Percentiles rank a stretch among this genome's conserved stretches.
Evolutionary conservation across 192 early-diverging fungal species (phyloP).

Genomic region (Cladochytrium replicatum): DNA sequence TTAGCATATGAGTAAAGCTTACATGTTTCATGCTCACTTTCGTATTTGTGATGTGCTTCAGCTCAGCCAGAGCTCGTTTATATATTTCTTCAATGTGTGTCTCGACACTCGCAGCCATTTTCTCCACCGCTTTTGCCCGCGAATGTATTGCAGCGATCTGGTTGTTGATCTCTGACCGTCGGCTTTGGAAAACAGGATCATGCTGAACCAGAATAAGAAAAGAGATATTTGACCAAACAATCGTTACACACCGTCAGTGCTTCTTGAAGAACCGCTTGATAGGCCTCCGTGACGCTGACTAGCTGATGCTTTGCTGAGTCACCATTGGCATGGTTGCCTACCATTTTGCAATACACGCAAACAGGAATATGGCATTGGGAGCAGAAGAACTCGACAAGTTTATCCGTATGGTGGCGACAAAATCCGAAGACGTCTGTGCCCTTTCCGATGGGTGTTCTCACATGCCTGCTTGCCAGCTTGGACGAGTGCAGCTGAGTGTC

Average conservation of each 20-base stretch:
- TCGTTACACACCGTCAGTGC: slow-evolving; percentile 27
- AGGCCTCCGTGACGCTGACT: slow-evolving; percentile 44
- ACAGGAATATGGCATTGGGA: slow-evolving; percentile 53
- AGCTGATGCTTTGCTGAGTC: slow-evolving; percentile 49
- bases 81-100: slow-evolving; percentile 45
- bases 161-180: slow-evolving; percentile 39
- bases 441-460: slow-evolving; percentile 42
- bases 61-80: slow-evolving; percentile 33
- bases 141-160: slow-evolving; percentile 40
- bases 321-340: slow-evolving; percentile 47
- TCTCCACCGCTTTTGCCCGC: slow-evolving; percentile 42
- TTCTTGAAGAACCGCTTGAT: slow-evolving; percentile 41
- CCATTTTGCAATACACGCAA: slow-evolving; percentile 54
- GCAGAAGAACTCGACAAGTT: slow-evolving; percentile 52
- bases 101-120: slow-evolving; percentile 36
- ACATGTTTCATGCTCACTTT: slow-evolving; percentile 22
- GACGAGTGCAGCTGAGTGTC: slow-evolving; percentile 39
- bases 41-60: slow-evolving; percentile 26
- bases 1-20: not conserved
- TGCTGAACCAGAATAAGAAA: slow-evolving; percentile 14
- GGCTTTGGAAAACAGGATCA: slow-evolving; percentile 34
- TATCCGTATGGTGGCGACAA: slow-evolving; percentile 47
- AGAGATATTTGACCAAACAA: not conserved
- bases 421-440: slow-evolving; percentile 47
- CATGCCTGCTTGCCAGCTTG: slow-evolving; percentile 41